A percentile compares a stretch with the other conserved stretches of the same genome.
Evolutionary conservation across 768 basidiomycete species (phyloP).

Genomic region (Xerocomellus intermedius): DNA sequence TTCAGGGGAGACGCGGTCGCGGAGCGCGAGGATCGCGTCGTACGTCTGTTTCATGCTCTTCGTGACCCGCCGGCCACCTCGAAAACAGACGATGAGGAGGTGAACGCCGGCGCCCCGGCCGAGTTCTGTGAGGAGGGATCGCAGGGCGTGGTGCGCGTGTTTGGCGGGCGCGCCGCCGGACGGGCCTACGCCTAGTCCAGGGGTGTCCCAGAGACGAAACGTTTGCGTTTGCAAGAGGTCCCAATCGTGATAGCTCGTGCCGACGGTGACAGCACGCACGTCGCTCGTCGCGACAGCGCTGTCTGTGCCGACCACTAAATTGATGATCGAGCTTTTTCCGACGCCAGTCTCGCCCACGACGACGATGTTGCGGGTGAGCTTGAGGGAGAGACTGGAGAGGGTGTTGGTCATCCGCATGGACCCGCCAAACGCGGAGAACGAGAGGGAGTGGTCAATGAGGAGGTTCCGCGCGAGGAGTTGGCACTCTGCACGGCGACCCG

Average conservation of each 20-base stretch:
- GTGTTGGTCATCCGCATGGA: neutral
- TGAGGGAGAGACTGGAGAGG: conserved; percentile 13
- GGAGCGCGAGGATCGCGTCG: conserved; percentile 14
- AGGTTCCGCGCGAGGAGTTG: conserved; percentile 22
- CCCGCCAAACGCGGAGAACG: neutral
- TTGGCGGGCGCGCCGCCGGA: conserved; percentile 6
- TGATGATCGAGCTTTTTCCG: conserved; percentile 25
- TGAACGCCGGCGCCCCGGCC: conserved; percentile 14
- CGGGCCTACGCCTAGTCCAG: conserved; percentile 18
- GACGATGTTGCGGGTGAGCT: conserved; percentile 32
- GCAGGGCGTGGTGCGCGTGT: conserved; percentile 19
- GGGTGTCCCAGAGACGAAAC: conserved; percentile 28
- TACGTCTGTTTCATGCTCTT: conserved; percentile 22
- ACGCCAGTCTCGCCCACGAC: conserved; percentile 40
- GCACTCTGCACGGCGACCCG: conserved; percentile 16
- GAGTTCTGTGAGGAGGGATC: conserved; percentile 23
- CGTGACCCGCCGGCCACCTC: conserved; percentile 19
- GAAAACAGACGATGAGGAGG: conserved; percentile 21
- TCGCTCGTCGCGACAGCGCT: conserved; percentile 18
- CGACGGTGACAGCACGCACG: conserved; percentile 15
- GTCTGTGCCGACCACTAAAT: conserved; percentile 15
- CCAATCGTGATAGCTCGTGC: conserved; percentile 27
- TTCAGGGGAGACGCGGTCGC: conserved; percentile 16
- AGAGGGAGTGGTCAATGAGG: conserved; percentile 21
- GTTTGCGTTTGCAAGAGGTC: conserved; percentile 18